These are phyloP conservation scores for Lasiosphaeria hispida DNA, from an alignment of 495 filamentous ascomycete species.

Conservation along the genomic window DNA sequence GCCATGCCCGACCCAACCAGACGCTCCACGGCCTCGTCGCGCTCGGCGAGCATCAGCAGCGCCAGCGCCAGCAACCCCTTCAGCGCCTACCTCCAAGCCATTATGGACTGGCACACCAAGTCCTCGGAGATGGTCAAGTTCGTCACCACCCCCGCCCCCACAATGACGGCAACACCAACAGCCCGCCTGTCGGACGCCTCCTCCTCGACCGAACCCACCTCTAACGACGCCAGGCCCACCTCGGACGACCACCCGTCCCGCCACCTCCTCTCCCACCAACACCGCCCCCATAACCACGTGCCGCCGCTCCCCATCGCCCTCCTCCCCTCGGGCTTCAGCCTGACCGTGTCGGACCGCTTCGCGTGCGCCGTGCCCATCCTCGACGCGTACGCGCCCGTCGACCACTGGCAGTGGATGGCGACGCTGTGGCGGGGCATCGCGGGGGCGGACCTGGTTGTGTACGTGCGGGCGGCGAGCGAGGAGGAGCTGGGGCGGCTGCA, in stretches of 20 bases:
- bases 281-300: background rate
- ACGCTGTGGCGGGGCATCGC: constrained; percentile 88
- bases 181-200: background rate
- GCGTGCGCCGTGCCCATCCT: constrained; percentile 68
- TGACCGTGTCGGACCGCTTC: constrained; percentile 72
- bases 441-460: constrained; percentile 84
- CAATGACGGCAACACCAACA: too few species aligned
- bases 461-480: constrained; percentile 40
- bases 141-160: constrained; percentile 44
- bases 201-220: constrained; percentile 6
- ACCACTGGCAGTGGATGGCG: constrained; percentile 99
- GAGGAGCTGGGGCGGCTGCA: constrained; percentile 28
- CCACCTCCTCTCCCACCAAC: background rate
- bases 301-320: constrained; percentile 61
- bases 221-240: background rate
- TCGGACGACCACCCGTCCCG: too few species aligned
- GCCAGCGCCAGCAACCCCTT: constrained; percentile 40
- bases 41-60: constrained; percentile 6
- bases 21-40: background rate
- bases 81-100: constrained; percentile 65
- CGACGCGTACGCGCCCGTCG: constrained; percentile 74
- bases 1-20: background rate
- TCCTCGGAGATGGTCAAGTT: constrained; percentile 64
- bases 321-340: constrained; percentile 65
- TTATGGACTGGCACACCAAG: constrained; percentile 68